A percentile compares a stretch with the other conserved stretches of the same genome.
Evolutionary conservation across 169 alveolate genomes (phyloP).

Genomic region (Eimeria zaria): DNA sequence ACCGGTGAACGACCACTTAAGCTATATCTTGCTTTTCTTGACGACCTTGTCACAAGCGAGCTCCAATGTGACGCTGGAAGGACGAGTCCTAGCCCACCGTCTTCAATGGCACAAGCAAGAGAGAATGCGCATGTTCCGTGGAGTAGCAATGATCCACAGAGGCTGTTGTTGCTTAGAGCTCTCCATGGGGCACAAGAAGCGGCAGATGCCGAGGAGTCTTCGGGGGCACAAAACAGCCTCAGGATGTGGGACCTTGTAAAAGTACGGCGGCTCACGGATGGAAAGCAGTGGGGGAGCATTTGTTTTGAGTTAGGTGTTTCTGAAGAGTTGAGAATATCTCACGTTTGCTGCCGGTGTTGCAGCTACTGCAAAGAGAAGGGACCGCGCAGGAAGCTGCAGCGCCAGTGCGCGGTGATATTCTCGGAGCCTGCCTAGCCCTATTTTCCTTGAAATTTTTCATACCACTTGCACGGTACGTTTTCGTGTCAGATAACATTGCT

Average conservation of each 20-base stretch:
- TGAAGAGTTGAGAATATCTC: background rate
- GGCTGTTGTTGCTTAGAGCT: slow-evolving; percentile 75
- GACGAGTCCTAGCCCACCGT: background rate
- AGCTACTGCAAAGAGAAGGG: slow-evolving; percentile 43
- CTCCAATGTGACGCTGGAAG: background rate
- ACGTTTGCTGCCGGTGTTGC: background rate
- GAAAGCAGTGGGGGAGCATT: no score
- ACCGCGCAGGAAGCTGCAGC: slow-evolving; percentile 42
- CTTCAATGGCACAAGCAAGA: background rate
- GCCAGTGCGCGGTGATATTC: slow-evolving; percentile 66
- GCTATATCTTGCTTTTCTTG: slow-evolving; percentile 40
- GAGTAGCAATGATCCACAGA: slow-evolving; percentile 64
- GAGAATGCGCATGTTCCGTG: background rate
- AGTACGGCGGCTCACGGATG: background rate
- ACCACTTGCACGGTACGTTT: slow-evolving; percentile 60
- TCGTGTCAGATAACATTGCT: background rate
- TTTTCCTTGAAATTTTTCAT: slow-evolving; percentile 26
- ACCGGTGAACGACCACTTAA: slow-evolving; percentile 40
- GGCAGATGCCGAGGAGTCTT: slow-evolving; percentile 48
- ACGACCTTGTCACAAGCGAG: slow-evolving; percentile 15
- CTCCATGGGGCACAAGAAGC: slow-evolving; percentile 81
- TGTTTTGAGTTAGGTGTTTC: no score
- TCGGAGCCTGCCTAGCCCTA: slow-evolving; percentile 59
- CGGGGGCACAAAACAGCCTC: background rate
- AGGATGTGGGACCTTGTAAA: slow-evolving; percentile 22